These are phyloP conservation scores for Ceratocystis colombiana DNA, from an alignment of 2,329 filamentous ascomycete species.

Conservation along the genomic window DNA sequence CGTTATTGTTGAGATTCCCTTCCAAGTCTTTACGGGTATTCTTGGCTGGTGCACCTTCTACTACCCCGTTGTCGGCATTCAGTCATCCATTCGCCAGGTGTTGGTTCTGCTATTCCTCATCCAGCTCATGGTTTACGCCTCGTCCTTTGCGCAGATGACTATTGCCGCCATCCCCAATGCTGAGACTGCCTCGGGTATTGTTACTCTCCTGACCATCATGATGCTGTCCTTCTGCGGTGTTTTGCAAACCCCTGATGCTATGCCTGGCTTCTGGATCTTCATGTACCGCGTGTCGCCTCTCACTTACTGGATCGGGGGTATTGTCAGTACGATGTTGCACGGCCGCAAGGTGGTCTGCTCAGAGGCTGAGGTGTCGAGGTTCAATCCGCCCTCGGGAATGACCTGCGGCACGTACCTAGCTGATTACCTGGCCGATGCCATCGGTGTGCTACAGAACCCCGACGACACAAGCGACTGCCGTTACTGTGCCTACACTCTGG, in stretches of 20 bases:
- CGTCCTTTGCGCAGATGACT: constrained; percentile 62
- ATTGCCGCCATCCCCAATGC: constrained; percentile 61
- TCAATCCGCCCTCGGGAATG: constrained; percentile 51
- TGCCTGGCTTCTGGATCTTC: constrained; percentile 67
- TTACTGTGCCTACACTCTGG: constrained; percentile 56
- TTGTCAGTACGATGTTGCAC: constrained; percentile 56
- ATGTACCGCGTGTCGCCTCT: constrained; percentile 62
- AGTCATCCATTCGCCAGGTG: constrained; percentile 46
- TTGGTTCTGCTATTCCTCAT: constrained; percentile 56
- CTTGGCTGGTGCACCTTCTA: constrained; percentile 58
- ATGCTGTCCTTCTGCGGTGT: constrained; percentile 55
- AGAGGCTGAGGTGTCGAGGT: constrained; percentile 49
- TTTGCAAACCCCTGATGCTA: constrained; percentile 45
- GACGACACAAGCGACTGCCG: constrained; percentile 47
- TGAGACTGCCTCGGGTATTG: constrained; percentile 55
- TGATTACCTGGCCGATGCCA: constrained; percentile 41
- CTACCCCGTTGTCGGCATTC: constrained; percentile 49
- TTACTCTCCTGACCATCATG: constrained; percentile 50
- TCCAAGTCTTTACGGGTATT: constrained; percentile 54
- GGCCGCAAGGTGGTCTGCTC: constrained; percentile 44
- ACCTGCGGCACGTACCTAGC: constrained; percentile 56
- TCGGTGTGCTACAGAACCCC: constrained; percentile 54
- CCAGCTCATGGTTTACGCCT: constrained; percentile 60
- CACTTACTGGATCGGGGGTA: constrained; percentile 58
- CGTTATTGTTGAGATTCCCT: constrained; percentile 62